A percentile compares a stretch with the other conserved stretches of the same genome.
These are phyloP conservation scores for Peniophora sp. DNA, from an alignment of 1,284 basidiomycete genomes.

Conservation along the genomic window DNA sequence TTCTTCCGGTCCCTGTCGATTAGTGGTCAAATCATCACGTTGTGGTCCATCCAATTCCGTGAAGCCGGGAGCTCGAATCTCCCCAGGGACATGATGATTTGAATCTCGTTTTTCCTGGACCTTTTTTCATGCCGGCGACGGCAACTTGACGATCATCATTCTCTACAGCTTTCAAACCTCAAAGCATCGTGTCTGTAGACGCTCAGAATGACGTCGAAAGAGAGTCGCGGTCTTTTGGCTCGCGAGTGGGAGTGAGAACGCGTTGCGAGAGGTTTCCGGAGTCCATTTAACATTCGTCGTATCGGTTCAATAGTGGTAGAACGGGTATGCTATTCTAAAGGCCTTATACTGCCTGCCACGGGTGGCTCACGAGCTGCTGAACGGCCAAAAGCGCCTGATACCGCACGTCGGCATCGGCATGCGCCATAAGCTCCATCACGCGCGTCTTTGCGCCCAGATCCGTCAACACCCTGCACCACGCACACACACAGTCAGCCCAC, in stretches of 20 bases:
- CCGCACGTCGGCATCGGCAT: slow-evolving; percentile 82
- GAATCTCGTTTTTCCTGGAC: neutral
- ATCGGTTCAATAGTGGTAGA: too few species aligned
- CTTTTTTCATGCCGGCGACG: neutral
- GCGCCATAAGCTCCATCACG: slow-evolving; percentile 93
- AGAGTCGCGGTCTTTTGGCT: too few species aligned
- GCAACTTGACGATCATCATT: too few species aligned
- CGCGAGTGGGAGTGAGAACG: too few species aligned
- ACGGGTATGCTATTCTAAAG: too few species aligned
- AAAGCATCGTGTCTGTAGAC: too few species aligned
- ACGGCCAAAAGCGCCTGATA: slow-evolving; percentile 87
- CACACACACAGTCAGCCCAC: slow-evolving; percentile 3
- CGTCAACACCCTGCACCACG: slow-evolving; percentile 72
- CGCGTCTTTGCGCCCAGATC: slow-evolving; percentile 84
- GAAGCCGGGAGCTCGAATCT: slow-evolving; percentile 2
- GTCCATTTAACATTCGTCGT: too few species aligned
- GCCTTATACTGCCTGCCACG: slow-evolving; percentile 47
- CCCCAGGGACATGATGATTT: neutral
- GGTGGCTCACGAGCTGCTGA: slow-evolving; percentile 74
- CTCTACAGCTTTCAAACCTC: too few species aligned
- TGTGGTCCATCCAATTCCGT: slow-evolving; percentile 16
- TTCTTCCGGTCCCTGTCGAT: slow-evolving; percentile 18
- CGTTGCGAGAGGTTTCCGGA: too few species aligned
- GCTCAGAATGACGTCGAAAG: too few species aligned
- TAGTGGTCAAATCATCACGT: slow-evolving; percentile 22